A percentile compares a stretch with the other conserved stretches of the same genome.
Conservation (phyloP, 441 rosid genomes). For the Theobroma grandiflorum region DNA sequence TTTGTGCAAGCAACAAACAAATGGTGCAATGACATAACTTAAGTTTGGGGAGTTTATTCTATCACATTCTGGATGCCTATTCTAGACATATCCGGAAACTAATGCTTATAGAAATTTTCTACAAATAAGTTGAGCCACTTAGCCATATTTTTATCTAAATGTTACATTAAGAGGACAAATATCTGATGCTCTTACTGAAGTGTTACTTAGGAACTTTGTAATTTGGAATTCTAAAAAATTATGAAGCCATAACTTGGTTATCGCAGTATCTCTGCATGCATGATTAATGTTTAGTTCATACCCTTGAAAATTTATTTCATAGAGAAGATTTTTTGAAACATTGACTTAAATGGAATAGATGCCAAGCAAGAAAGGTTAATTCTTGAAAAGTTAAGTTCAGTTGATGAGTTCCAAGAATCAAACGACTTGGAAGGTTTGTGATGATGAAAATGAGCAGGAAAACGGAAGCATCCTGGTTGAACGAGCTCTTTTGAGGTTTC, state of each 20-base stretch:
- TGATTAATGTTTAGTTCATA: conserved; percentile 10
- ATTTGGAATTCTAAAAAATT: not conserved
- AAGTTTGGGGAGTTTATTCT: not conserved
- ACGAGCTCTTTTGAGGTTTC: conserved; percentile 5
- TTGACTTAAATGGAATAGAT: conserved; percentile 57
- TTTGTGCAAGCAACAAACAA: not conserved
- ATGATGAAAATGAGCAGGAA: conserved; percentile 23
- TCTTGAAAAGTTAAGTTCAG: conserved; percentile 71
- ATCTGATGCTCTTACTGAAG: not conserved
- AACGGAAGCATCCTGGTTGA: conserved; percentile 15
- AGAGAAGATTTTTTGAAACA: conserved; percentile 29
- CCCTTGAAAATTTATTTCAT: not conserved
- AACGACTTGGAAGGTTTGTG: conserved; percentile 28
- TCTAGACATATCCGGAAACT: not conserved
- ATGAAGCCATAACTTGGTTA: not conserved
- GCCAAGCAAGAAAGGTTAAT: conserved; percentile 81
- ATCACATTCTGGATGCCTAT: not conserved
- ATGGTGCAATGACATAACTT: not conserved
- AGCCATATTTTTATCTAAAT: not conserved
- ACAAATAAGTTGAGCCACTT: not conserved
- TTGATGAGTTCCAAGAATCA: conserved; percentile 47
- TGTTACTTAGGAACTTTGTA: not conserved
- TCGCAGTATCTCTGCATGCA: conserved; percentile 2
- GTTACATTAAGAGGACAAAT: not conserved
- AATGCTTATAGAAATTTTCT: not conserved